phyloP scores from a whole-genome alignment of 495 filamentous ascomycete species.

The Saxophila tyrrhenica region DNA sequence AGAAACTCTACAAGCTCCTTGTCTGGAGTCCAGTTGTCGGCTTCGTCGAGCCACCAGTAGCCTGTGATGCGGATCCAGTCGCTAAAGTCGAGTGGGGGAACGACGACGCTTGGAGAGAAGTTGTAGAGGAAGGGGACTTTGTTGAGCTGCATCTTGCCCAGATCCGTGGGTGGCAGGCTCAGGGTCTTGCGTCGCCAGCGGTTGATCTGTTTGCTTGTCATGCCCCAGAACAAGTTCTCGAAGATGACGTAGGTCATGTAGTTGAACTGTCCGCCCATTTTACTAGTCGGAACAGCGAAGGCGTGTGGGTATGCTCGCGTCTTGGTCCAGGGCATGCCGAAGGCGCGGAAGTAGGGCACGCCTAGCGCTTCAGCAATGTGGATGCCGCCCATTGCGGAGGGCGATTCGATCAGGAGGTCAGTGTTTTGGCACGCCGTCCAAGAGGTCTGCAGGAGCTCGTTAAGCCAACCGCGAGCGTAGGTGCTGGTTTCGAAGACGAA shows the following conservation, averaged over 20 bases:
- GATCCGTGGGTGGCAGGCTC: slow-evolving; percentile 62
- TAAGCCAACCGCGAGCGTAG: slow-evolving; percentile 91
- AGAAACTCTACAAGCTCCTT: slow-evolving; percentile 72
- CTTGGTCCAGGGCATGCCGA: slow-evolving; percentile 97
- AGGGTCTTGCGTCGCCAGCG: slow-evolving; percentile 77
- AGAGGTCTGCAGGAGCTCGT: slow-evolving; percentile 71
- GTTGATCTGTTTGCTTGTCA: slow-evolving; percentile 84
- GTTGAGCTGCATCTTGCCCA: slow-evolving; percentile 90
- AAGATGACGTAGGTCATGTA: slow-evolving; percentile 95
- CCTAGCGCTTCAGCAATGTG: slow-evolving; percentile 93
- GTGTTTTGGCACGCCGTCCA: slow-evolving; percentile 78
- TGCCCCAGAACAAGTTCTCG: slow-evolving; percentile 93
- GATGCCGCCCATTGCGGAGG: slow-evolving; percentile 95
- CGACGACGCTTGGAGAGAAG: slow-evolving; percentile 84
- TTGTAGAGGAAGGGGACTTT: slow-evolving; percentile 97
- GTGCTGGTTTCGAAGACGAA: slow-evolving; percentile 78
- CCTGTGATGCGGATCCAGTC: slow-evolving; percentile 97
- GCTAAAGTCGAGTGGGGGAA: slow-evolving; percentile 86
- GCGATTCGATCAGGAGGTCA: slow-evolving; percentile 87
- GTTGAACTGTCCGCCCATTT: slow-evolving; percentile 91
- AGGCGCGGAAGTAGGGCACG: slow-evolving; percentile 94
- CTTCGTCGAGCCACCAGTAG: slow-evolving; percentile 94
- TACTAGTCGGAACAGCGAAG: slow-evolving; percentile 86
- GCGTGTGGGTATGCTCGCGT: slow-evolving; percentile 95
- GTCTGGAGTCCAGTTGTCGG: slow-evolving; percentile 61